Base-by-base conservation (phyloP, 2,329 filamentous ascomycete species). In the Parascedosporium putredinis region DNA sequence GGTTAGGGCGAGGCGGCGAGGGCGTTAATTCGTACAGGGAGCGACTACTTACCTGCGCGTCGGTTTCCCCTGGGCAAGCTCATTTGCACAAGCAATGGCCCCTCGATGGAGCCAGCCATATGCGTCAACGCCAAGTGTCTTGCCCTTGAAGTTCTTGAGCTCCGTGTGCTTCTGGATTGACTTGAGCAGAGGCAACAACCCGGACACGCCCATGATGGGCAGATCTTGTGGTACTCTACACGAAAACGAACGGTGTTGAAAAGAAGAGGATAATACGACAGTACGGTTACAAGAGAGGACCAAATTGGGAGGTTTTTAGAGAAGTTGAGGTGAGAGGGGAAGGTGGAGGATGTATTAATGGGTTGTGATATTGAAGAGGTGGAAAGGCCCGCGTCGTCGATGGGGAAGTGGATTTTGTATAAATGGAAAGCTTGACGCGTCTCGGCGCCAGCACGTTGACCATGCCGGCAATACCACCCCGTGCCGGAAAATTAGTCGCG, bases 71-170 rank as follows among this genome's bases (percentile, higher is more conserved):
- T 91, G 78, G 31, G 89, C 93, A 54, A 98, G 77, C 60, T 97
- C 93, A 59, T 93, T 81, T 55, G 91, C 88, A 70, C 91, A 97
- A 46, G 87, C 79, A 56, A 94, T 83, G 44, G 89, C 89, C 49
- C 90, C 94, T 57, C 93, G 84, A 67, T 98, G 93, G 50, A 98
- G 81, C 93, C 94, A 98, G 64, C 91, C 93, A 74, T 98, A 98
- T 51, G 86, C 91, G 66, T 98, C 93, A 31, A 98, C 83, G n/a
- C 86, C 94, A 44, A 98, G 77, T 1, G 86, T 95, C 67, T 95
- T 83, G 47, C 91, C 93, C 10, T 78, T 71, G 65, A 86, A 96
- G 60, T 89, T 89, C 64, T 89, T 94, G 53, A 98, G 74, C 58
- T 88, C 86, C 47, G 81, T 86, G 61, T 86, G 86, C 61, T 86